These are phyloP conservation scores for Fusarium caatingaense DNA, from an alignment of 2,329 filamentous ascomycete species.

Conservation along the genomic window DNA sequence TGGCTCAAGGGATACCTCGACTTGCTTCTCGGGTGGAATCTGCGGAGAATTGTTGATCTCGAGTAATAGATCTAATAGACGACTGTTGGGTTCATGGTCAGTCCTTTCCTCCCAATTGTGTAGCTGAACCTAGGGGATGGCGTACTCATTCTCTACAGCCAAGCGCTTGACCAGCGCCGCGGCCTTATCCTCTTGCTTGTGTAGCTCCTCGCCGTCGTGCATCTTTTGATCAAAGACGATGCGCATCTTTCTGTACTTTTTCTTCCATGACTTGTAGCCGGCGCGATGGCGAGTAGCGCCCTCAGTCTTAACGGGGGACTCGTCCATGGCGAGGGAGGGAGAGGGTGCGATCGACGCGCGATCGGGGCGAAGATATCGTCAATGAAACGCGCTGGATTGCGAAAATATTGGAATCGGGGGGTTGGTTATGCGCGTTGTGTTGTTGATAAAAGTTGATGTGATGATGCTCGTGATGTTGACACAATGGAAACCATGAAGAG, in stretches of 20 bases:
- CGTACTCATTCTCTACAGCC: slow-evolving; percentile 92
- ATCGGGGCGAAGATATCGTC: slow-evolving; percentile 7
- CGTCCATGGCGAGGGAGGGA: slow-evolving; percentile 47
- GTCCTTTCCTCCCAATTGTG: slow-evolving; percentile 25
- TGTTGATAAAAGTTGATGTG: slow-evolving; percentile 18
- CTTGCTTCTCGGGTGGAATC: slow-evolving; percentile 78
- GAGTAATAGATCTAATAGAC: slow-evolving; percentile 86
- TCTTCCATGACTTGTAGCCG: slow-evolving; percentile 79
- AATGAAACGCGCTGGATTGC: slow-evolving; percentile 15
- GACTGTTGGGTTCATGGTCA: slow-evolving; percentile 62
- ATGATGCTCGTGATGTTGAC: slow-evolving; percentile 29
- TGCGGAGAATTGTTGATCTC: slow-evolving; percentile 89
- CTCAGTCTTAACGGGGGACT: slow-evolving; percentile 56
- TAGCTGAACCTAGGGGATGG: slow-evolving; percentile 23
- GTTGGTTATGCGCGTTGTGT: slow-evolving; percentile 14
- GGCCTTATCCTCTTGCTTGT: slow-evolving; percentile 83
- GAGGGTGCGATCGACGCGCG: slow-evolving; percentile 18
- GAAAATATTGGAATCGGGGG: not conserved
- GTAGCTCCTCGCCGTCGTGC: slow-evolving; percentile 83
- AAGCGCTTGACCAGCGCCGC: slow-evolving; percentile 84
- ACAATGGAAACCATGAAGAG: slow-evolving; percentile 25
- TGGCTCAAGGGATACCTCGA: slow-evolving; percentile 71
- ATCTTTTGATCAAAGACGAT: slow-evolving; percentile 81
- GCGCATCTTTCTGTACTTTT: slow-evolving; percentile 96
- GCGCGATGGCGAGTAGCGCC: slow-evolving; percentile 57